Percentiles rank a stretch among this genome's conserved stretches.
phyloP scores from a whole-genome alignment of 1,284 basidiomycete species.

The Ustilago tritici region DNA sequence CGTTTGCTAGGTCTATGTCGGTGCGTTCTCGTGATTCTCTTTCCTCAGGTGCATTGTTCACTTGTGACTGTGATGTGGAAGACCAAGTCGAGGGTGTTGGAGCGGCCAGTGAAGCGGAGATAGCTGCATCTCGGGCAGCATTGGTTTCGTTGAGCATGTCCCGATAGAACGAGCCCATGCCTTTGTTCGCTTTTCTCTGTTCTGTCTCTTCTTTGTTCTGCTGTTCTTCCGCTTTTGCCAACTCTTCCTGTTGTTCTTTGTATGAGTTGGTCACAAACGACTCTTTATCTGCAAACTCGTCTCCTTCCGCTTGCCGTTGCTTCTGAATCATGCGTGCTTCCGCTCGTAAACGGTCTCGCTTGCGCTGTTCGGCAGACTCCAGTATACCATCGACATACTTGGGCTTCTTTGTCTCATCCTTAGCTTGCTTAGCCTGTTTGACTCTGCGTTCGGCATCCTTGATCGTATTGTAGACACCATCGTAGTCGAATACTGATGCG shows the following conservation, averaged over 20 bases:
- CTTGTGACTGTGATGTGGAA: neutral
- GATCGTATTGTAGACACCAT: slow-evolving; percentile 95
- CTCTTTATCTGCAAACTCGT: slow-evolving; percentile 93
- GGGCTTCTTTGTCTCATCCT: slow-evolving; percentile 77
- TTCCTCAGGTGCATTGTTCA: neutral
- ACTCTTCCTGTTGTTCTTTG: slow-evolving; percentile 93
- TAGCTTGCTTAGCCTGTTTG: slow-evolving; percentile 74
- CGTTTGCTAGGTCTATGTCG: slow-evolving; percentile 78
- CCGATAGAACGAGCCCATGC: slow-evolving; percentile 72
- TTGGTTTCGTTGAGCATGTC: slow-evolving; percentile 62
- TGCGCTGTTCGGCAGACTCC: slow-evolving; percentile 84
- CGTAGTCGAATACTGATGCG: slow-evolving; percentile 90
- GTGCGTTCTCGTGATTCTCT: slow-evolving; percentile 32
- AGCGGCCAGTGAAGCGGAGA: slow-evolving; percentile 38
- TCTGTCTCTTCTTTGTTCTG: slow-evolving; percentile 85
- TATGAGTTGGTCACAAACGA: slow-evolving; percentile 97
- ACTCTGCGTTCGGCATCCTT: slow-evolving; percentile 82
- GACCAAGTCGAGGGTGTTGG: neutral
- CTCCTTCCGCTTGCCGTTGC: slow-evolving; percentile 92
- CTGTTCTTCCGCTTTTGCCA: slow-evolving; percentile 78
- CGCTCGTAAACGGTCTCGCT: slow-evolving; percentile 87
- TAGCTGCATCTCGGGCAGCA: slow-evolving; percentile 60
- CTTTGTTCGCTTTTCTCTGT: slow-evolving; percentile 82
- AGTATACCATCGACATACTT: slow-evolving; percentile 91
- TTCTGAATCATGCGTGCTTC: slow-evolving; percentile 98